These are phyloP conservation scores for Pythium aquatile DNA, from an alignment of 352 stramenopile species.

Conservation along the genomic window DNA sequence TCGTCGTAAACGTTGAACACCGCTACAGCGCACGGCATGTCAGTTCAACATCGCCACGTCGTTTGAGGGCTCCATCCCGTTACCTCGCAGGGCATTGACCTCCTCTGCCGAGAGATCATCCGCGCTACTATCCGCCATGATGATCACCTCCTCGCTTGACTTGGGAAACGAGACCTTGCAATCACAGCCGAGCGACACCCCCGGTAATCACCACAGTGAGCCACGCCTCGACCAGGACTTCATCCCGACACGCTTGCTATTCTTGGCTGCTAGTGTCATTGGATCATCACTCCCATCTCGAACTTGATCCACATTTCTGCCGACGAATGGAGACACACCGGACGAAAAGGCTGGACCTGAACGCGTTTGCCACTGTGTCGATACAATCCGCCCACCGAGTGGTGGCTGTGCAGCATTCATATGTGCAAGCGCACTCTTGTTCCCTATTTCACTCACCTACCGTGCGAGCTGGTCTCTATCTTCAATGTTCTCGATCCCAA, in stretches of 20 bases:
- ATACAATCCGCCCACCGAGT: neutral
- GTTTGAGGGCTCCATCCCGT: neutral
- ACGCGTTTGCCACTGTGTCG: neutral
- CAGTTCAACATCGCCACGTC: neutral
- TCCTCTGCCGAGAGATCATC: constrained; percentile 71
- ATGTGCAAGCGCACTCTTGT: neutral
- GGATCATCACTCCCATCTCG: neutral
- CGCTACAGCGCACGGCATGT: constrained; percentile 31
- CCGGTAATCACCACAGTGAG: neutral
- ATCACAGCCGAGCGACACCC: neutral
- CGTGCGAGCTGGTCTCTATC: constrained; percentile 9
- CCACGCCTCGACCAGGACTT: neutral
- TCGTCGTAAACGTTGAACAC: constrained; percentile 83
- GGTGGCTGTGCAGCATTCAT: constrained; percentile 2
- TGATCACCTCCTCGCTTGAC: neutral
- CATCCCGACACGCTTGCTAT: neutral
- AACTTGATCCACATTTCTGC: neutral
- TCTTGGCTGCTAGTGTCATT: neutral
- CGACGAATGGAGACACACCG: neutral
- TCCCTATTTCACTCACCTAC: neutral
- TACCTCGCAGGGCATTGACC: constrained; percentile 66
- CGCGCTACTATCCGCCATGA: constrained; percentile 31
- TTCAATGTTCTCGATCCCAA: neutral
- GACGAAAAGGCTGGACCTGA: neutral
- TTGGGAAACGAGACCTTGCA: neutral